phyloP scores from a whole-genome alignment of 768 basidiomycete genomes.

The Lentinula raphanica region DNA sequence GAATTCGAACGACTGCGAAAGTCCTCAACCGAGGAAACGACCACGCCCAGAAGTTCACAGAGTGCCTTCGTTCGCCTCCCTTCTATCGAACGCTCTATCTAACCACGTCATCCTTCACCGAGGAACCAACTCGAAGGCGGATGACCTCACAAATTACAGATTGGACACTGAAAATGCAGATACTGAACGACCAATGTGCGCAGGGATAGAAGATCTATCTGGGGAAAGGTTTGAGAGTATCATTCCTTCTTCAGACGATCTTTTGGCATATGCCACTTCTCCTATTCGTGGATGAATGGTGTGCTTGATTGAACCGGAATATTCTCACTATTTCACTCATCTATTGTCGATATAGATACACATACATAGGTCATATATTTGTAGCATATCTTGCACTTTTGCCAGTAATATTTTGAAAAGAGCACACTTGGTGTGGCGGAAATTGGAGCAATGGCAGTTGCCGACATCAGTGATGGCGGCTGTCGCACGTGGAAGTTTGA shows the following conservation, averaged over 20 bases:
- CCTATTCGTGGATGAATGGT: not conserved
- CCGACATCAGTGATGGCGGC: not conserved
- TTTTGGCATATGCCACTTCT: conserved; percentile 4
- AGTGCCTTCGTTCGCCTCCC: conserved; percentile 28
- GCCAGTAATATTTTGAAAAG: too few species aligned
- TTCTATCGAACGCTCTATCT: conserved; percentile 34
- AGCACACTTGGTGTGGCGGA: too few species aligned
- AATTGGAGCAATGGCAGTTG: too few species aligned
- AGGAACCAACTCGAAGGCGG: not conserved
- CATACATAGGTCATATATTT: not conserved
- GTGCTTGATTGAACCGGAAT: too few species aligned
- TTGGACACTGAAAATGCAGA: not conserved
- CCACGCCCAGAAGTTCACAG: conserved; percentile 11
- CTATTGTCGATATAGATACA: not conserved
- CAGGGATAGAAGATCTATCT: not conserved
- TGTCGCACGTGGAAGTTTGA: not conserved
- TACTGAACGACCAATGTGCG: not conserved
- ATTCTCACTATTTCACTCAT: not conserved
- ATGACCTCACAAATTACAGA: not conserved
- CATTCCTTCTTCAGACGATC: conserved; percentile 6
- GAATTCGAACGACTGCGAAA: not conserved
- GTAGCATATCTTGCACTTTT: too few species aligned
- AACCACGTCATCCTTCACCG: conserved; percentile 30
- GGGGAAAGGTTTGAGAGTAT: not conserved
- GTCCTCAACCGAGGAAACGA: conserved; percentile 1